Base-by-base conservation (phyloP, 345 rosid genomes). In the Raphanus raphanistrum region DNA sequence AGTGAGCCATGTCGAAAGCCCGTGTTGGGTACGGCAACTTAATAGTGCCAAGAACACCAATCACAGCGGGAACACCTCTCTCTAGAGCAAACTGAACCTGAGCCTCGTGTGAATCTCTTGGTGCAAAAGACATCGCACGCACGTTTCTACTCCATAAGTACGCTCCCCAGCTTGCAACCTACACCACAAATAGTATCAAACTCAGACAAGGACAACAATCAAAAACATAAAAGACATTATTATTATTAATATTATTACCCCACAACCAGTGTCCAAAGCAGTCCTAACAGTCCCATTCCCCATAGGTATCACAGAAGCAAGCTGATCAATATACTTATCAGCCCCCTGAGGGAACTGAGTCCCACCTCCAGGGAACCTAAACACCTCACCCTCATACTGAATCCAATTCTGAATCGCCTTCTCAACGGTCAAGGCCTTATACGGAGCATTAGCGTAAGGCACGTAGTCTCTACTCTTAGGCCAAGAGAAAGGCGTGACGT, bases 271-370 rank as follows among this genome's bases (percentile, higher is more conserved):
- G 80, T 93, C 99, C 75, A 93, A 84, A 1, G 97, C 96, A 21
- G 99, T 93, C 83, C 99, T 91, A 84, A 91, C 96, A 4, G 96
- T 90, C 64, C 99, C 99, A 60, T 93, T 91, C 31, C 72, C 82
- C 71, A 96, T 89, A 0, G 98, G 99, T 65, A 96, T 88, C 68
- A 93, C 97, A 0, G 94, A 89, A 66, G 98, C 96, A 71, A 96
- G 91, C 85, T 96, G 93, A 81, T 93, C 92, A 6, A 96, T 93
- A 79, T 96, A 96, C 82, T 89, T 90, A 74, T 96, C 95, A 11
- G 98, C 99, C 73, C 99, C 99, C 66, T 96, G 99, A 63, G 99
- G 99, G 43, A 96, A 96, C 85, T 92, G 98, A 29, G 99, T 96
- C 71, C 99, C 99, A 12, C 99, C 99, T 15, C 99, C 99, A 0